These are phyloP conservation scores for Citrullus mucosospermus DNA, from an alignment of 306 rosid genomes.

Conservation along the genomic window DNA sequence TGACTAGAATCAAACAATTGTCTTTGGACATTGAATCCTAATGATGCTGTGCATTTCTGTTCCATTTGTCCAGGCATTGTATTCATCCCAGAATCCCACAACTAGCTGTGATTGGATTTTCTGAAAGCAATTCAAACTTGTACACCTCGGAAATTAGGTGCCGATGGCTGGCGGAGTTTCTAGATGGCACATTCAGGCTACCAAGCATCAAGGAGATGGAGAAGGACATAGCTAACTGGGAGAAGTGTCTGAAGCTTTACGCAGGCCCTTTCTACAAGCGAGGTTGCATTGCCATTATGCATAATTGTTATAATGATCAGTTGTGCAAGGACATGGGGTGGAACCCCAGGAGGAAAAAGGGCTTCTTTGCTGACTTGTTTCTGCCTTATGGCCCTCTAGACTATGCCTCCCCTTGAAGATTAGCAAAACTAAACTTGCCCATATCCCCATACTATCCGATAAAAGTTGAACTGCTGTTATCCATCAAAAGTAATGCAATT, in stretches of 20 bases:
- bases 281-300: constrained; percentile 34
- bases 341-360: constrained; percentile 50
- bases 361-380: constrained; percentile 42
- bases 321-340: constrained; percentile 63
- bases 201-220: constrained; percentile 55
- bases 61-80: constrained; percentile 19
- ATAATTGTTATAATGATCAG: constrained; percentile 43
- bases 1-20: no score
- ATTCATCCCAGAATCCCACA: constrained; percentile 35
- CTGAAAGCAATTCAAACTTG: constrained; percentile 32
- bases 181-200: constrained; percentile 34
- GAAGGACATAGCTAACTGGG: constrained; percentile 37
- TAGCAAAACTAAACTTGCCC: no score
- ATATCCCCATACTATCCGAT: no score
- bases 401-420: constrained; percentile 19
- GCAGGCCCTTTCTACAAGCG: constrained; percentile 30
- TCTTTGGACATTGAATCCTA: neutral
- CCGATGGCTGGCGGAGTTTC: constrained; percentile 52
- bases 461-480: no score
- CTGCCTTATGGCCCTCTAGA: constrained; percentile 53
- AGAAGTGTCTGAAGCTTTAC: constrained; percentile 18
- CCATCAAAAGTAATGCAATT: no score
- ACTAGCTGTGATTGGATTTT: constrained; percentile 34
- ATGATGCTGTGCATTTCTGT: neutral
- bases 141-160: constrained; percentile 56